Evolutionary conservation across 169 alveolate species (phyloP), one percentile per base, ranked within the genome.

Genomic region (Eimeria acervulina): DNA sequence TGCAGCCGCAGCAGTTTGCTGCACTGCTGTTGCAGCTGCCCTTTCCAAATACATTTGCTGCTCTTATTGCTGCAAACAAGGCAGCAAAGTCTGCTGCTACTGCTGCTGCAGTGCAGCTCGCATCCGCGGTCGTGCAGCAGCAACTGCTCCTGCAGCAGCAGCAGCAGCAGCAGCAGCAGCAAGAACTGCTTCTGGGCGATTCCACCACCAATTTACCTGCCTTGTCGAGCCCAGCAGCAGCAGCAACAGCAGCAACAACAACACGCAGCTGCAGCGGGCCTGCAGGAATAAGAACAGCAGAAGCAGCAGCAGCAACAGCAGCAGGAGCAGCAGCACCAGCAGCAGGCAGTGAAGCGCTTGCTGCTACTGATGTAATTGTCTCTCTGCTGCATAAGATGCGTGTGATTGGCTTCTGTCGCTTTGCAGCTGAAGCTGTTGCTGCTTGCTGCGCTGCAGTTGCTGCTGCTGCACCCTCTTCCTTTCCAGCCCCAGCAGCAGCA

Each of bases 1-100:
- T 91, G 90, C 81, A 91, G 90, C 80, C 93, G 93, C 93, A 84
- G 93, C 93, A 84, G 70, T 59, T 59, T 84, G 93, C 66, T 55
- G 66, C 66, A 2, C 76, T 80, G 90, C 68, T 80, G 90, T 42
- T 80, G 90, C 90, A 80, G 90, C 63, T 80, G 36, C 90, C 90
- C 2, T 80, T 80, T 42, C 26, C 70, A 19, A 80, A 80, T 26
- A 80, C 90, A 4, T 55, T 84, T 33, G 80, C 78, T 51, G 93
- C 80, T 38, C 31, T 23, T 31, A 55, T 59, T 84, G 78, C 93
- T 31, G 93, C 80, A 31, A 21, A 84, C 59, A 51, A 51, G 33
- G 4, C 80, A 55, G 66, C 66, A 55, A 55, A 55, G 15, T 2
- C 66, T 55, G 66, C 66, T 55, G 66, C 66, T 55, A 23, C 66